phyloP scores from a whole-genome alignment of 805 yeast species.

The Yamadazyma philogaea region DNA sequence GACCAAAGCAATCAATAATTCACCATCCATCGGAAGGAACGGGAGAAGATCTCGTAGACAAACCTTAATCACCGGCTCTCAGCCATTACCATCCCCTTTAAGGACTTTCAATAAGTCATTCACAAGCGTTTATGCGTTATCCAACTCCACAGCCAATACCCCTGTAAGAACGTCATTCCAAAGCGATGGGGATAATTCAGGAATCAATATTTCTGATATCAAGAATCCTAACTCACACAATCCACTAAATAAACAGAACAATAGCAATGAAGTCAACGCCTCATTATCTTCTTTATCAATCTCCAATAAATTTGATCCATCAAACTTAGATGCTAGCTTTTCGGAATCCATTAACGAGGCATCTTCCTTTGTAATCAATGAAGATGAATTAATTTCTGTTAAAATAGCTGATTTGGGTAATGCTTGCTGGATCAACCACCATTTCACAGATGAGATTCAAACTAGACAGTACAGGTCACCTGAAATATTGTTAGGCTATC shows the following conservation, averaged over 20 bases:
- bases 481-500: conserved; percentile 63
- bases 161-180: conserved; percentile 26
- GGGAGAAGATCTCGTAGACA: conserved; percentile 64
- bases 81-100: conserved; percentile 87
- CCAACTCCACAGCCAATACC: conserved; percentile 40
- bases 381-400: conserved; percentile 58
- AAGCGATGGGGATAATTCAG: conserved; percentile 11
- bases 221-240: conserved; percentile 10
- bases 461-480: conserved; percentile 68
- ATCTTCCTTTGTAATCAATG: conserved; percentile 24
- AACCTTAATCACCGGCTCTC: conserved; percentile 83
- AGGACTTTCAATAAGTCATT: conserved; percentile 51
- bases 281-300: conserved; percentile 45
- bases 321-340: conserved; percentile 12
- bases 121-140: conserved; percentile 33
- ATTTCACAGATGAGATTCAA: conserved; percentile 66
- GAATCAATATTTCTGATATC: conserved; percentile 17
- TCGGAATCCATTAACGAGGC: conserved; percentile 13
- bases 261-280: conserved; percentile 26
- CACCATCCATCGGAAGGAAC: conserved; percentile 41
- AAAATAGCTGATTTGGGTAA: conserved; percentile 71
- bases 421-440: conserved; percentile 62
- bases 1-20: conserved; percentile 14
- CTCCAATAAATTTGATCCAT: conserved; percentile 17
- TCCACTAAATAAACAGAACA: conserved; percentile 7